A percentile compares a stretch with the other conserved stretches of the same genome.
Conservation (phyloP, 176 grass and related monocot species). For the Aegilops tauschii region DNA sequence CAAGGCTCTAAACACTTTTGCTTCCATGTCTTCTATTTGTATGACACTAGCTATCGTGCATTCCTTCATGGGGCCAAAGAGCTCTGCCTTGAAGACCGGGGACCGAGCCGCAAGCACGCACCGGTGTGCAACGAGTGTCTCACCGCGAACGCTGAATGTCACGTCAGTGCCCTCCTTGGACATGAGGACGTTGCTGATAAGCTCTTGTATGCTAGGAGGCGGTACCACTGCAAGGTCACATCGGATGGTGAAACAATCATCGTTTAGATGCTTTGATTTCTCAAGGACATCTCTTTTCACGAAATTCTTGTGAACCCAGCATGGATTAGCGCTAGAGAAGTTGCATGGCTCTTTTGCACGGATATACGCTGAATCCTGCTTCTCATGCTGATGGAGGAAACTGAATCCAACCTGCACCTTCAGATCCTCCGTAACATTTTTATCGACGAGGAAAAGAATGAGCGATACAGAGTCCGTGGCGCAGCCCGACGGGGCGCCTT, state of each 20-base stretch:
- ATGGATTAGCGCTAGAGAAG: neutral
- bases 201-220: neutral
- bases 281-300: neutral
- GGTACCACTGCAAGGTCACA: neutral
- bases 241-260: neutral
- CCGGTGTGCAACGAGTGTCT: neutral
- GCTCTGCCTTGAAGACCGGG: neutral
- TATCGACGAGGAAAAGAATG: neutral
- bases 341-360: neutral
- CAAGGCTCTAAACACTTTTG: neutral
- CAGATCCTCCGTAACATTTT: neutral
- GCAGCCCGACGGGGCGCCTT: neutral
- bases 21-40: neutral
- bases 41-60: neutral
- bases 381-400: neutral
- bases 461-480: neutral
- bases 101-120: neutral
- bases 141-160: neutral
- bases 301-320: neutral
- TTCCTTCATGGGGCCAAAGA: neutral
- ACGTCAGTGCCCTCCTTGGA: neutral
- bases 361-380: neutral
- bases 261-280: neutral
- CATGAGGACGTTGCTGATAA: neutral
- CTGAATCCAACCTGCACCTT: neutral